Conservation (phyloP, 768 basidiomycete genomes). For the Antrodiella citrinella region DNA sequence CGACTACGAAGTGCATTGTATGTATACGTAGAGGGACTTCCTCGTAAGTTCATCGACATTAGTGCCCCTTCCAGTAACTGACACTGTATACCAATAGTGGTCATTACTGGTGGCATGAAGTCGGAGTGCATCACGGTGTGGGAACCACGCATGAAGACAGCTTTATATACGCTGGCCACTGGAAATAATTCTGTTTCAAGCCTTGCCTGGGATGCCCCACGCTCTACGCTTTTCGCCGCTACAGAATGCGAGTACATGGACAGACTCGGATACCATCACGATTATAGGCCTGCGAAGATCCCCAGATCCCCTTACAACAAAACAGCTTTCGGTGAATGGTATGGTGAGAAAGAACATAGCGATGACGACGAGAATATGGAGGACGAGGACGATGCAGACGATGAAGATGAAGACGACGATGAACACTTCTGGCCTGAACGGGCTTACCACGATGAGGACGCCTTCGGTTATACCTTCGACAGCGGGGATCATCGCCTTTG, state of each 20-base stretch:
- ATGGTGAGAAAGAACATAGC: not conserved
- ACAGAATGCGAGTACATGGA: conserved; percentile 27
- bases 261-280: conserved; percentile 11
- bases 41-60: conserved; percentile 22
- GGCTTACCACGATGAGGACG: conserved; percentile 3
- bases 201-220: conserved; percentile 25
- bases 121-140: conserved; percentile 32
- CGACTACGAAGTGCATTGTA: conserved; percentile 5
- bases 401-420: not conserved
- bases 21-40: conserved; percentile 30
- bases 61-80: too few species aligned
- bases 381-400: not conserved
- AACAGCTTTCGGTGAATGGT: not conserved
- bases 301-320: not conserved
- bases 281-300: not conserved
- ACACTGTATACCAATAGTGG: too few species aligned
- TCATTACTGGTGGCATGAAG: conserved; percentile 21
- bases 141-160: conserved; percentile 30
- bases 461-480: conserved; percentile 1
- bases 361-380: not conserved
- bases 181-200: conserved; percentile 33
- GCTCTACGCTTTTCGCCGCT: conserved; percentile 26
- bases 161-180: conserved; percentile 34
- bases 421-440: conserved; percentile 1
- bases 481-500: not conserved